These are phyloP conservation scores for Pseudotulostoma volvatum DNA, from an alignment of 495 filamentous ascomycete species.

Conservation along the genomic window DNA sequence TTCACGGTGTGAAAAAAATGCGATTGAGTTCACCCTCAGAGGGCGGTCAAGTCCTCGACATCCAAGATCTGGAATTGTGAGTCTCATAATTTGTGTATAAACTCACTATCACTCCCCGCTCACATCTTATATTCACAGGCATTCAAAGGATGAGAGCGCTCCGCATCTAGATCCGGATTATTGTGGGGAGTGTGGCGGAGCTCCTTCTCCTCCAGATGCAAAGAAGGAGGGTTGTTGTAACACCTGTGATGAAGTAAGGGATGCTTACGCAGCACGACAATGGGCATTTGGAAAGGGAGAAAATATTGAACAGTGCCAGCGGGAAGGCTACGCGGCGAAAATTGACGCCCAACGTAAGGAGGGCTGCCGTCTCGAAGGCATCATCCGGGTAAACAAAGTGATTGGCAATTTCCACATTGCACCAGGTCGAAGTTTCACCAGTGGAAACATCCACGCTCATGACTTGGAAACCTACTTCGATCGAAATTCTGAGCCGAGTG, in stretches of 20 bases:
- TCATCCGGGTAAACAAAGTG: constrained; percentile 91
- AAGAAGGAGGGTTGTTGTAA: constrained; percentile 77
- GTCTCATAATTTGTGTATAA: constrained; percentile 9
- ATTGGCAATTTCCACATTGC: constrained; percentile 98
- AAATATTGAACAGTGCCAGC: constrained; percentile 85
- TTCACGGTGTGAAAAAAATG: constrained; percentile 82
- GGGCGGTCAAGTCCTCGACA: constrained; percentile 64
- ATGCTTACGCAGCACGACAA: constrained; percentile 72
- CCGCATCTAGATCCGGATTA: constrained; percentile 77
- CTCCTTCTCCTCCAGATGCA: constrained; percentile 49
- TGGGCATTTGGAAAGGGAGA: constrained; percentile 92
- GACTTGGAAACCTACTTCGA: constrained; percentile 88
- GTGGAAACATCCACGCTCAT: constrained; percentile 91
- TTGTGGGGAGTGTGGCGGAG: constrained; percentile 89
- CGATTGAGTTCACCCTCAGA: constrained; percentile 54
- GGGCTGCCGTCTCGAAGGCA: constrained; percentile 89
- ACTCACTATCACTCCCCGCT: constrained; percentile 1
- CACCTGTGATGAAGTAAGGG: constrained; percentile 89
- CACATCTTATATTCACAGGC: constrained; percentile 22
- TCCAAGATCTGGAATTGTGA: constrained; percentile 57
- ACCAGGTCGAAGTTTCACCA: constrained; percentile 83
- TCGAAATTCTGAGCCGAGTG: constrained; percentile 28
- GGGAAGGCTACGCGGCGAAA: constrained; percentile 81
- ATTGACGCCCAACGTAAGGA: constrained; percentile 76
- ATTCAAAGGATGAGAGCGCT: constrained; percentile 48